Evolutionary conservation across 2,329 filamentous ascomycete species (phyloP).

Genomic region (Colletotrichum melonis): DNA sequence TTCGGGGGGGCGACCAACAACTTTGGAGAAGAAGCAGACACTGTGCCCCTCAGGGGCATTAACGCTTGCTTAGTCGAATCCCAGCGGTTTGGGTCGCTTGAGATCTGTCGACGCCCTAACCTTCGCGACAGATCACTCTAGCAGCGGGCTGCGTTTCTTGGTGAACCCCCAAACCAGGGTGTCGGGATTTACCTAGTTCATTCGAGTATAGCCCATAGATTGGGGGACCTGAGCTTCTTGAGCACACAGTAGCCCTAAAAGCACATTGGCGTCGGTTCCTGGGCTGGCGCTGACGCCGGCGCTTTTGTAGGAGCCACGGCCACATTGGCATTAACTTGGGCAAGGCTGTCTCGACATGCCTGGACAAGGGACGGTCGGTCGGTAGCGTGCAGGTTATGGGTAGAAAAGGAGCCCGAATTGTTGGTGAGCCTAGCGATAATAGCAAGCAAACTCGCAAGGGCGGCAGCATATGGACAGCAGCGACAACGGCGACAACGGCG

Average conservation of each 20-base stretch:
- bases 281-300: slow-evolving; percentile 3
- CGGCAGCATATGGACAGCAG: neutral
- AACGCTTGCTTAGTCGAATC: slow-evolving; percentile 37
- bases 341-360: slow-evolving; percentile 1
- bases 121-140: slow-evolving; percentile 37
- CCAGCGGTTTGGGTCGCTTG: slow-evolving; percentile 37
- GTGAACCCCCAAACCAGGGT: slow-evolving; percentile 38
- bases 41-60: slow-evolving; percentile 37
- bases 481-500: neutral
- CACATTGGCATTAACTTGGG: neutral
- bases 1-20: slow-evolving; percentile 23
- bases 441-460: neutral
- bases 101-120: slow-evolving; percentile 38
- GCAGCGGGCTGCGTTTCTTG: slow-evolving; percentile 37
- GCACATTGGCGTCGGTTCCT: slow-evolving; percentile 28
- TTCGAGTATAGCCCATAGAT: slow-evolving; percentile 26
- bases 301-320: neutral
- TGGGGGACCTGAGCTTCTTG: slow-evolving; percentile 12
- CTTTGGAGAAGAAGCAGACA: slow-evolving; percentile 21
- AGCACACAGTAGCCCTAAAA: slow-evolving; percentile 14
- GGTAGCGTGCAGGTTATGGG: neutral
- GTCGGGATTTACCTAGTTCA: slow-evolving; percentile 34
- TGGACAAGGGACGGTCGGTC: neutral
- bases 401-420: neutral
- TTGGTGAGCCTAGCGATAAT: neutral